Percentiles rank a stretch among this genome's conserved stretches.
Conservation (phyloP, 768 basidiomycete genomes). For the Austroboletus eburneus region DNA sequence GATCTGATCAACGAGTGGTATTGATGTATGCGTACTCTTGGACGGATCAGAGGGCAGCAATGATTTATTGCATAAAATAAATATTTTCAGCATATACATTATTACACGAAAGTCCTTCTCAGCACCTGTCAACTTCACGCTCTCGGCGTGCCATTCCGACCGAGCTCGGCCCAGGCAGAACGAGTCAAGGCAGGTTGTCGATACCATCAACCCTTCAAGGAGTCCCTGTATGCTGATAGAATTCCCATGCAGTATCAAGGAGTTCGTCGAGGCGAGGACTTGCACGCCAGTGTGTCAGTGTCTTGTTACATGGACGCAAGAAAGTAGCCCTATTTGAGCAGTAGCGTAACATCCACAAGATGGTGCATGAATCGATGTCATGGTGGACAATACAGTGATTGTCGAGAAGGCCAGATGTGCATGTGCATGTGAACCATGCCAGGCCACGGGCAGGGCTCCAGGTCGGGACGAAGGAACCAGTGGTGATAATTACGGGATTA, state of each 20-base stretch:
- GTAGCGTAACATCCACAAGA: slow-evolving; percentile 1
- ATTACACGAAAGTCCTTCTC: slow-evolving; percentile 15
- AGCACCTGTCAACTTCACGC: not conserved
- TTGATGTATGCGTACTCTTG: no score
- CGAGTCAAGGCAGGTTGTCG: not conserved
- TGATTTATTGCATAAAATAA: slow-evolving; percentile 1
- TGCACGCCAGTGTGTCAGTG: no score
- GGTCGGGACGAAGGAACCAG: slow-evolving; percentile 4
- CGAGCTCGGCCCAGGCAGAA: not conserved
- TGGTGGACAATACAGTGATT: slow-evolving; percentile 5
- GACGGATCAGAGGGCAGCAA: not conserved
- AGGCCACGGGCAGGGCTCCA: slow-evolving; percentile 4
- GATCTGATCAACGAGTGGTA: no score
- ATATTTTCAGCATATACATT: slow-evolving; percentile 4
- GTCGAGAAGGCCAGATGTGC: not conserved
- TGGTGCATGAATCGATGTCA: slow-evolving; percentile 2
- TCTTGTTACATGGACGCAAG: no score
- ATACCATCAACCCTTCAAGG: not conserved
- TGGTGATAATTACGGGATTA: slow-evolving; percentile 7
- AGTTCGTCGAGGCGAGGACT: no score
- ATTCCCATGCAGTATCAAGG: not conserved
- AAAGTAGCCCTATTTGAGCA: not conserved
- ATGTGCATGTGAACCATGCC: not conserved
- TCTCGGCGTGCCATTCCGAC: slow-evolving; percentile 6
- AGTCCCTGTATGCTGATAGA: not conserved